Evolutionary conservation across 768 basidiomycete species (phyloP).

Genomic region (Lactifluus pinguis): DNA sequence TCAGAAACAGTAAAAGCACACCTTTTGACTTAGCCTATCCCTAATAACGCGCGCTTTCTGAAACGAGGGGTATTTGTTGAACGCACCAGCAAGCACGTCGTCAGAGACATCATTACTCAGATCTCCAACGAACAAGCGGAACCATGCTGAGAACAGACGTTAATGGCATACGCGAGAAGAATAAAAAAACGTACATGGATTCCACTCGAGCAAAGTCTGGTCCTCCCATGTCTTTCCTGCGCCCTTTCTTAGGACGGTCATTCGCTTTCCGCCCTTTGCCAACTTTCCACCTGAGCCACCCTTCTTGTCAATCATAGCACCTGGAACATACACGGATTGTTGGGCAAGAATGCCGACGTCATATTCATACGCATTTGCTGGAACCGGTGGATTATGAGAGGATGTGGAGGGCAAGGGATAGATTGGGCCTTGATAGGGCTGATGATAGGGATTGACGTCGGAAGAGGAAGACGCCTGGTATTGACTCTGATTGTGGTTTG

Average conservation of each 20-base stretch:
- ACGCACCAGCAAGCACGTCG: constrained; percentile 86
- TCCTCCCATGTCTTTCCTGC: constrained; percentile 98
- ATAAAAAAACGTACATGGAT: constrained; percentile 59
- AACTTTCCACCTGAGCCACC: constrained; percentile 80
- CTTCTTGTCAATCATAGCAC: constrained; percentile 82
- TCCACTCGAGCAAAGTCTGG: constrained; percentile 95
- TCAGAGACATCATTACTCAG: constrained; percentile 98
- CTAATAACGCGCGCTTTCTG: constrained; percentile 92
- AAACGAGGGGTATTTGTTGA: constrained; percentile 89
- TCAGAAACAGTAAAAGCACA: constrained; percentile 25
- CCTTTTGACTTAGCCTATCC: constrained; percentile 91
- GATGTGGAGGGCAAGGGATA: constrained; percentile 57
- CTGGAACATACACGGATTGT: constrained; percentile 87
- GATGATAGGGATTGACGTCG: constrained; percentile 76
- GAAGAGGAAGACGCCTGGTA: constrained; percentile 16
- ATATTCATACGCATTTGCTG: constrained; percentile 87
- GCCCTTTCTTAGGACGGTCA: constrained; percentile 90
- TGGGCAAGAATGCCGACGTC: constrained; percentile 87
- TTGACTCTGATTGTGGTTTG: constrained; percentile 42
- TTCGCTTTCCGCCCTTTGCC: constrained; percentile 84
- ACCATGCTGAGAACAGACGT: constrained; percentile 62
- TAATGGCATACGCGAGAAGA: not conserved
- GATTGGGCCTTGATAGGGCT: constrained; percentile 68
- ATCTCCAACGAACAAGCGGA: constrained; percentile 94
- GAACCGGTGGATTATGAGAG: constrained; percentile 66